Evolutionary conservation across 306 rosid species (phyloP).

Genomic region (Hippophae tibetana): DNA sequence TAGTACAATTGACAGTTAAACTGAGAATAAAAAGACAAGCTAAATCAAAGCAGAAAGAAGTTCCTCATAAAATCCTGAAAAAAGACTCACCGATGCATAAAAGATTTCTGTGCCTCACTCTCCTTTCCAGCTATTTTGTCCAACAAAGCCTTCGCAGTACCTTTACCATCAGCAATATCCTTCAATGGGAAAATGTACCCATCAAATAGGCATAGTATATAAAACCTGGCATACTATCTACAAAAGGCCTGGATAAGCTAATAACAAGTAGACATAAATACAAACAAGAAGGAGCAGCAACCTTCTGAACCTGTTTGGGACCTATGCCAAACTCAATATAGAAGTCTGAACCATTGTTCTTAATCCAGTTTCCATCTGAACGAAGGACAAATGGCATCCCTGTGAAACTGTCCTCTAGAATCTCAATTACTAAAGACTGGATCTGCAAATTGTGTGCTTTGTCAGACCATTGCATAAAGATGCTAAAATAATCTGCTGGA

Average conservation of each 20-base stretch:
- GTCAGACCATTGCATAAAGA: constrained; percentile 18
- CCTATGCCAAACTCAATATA: constrained; percentile 45
- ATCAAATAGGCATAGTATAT: constrained; percentile 17
- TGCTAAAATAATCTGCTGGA: constrained; percentile 12
- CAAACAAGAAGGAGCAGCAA: constrained; percentile 24
- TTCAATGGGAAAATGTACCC: constrained; percentile 29
- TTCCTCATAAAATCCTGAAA: constrained; percentile 6
- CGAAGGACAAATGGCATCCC: constrained; percentile 79
- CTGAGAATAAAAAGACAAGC: too few relatives aligned
- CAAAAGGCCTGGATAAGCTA: constrained; percentile 5
- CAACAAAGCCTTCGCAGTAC: constrained; percentile 73
- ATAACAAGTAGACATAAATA: constrained; percentile 18
- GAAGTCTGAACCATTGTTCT: constrained; percentile 86
- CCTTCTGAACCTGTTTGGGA: constrained; percentile 57
- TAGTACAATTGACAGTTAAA: too few relatives aligned
- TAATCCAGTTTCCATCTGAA: constrained; percentile 68
- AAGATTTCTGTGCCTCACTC: constrained; percentile 88
- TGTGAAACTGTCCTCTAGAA: constrained; percentile 45
- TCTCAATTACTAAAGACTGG: constrained; percentile 58
- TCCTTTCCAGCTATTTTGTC: constrained; percentile 68
- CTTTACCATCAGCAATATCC: constrained; percentile 65
- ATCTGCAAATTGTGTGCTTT: constrained; percentile 45
- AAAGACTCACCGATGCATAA: constrained; percentile 82
- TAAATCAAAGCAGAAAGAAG: too few relatives aligned
- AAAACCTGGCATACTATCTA: neutral